phyloP scores from a whole-genome alignment of 495 filamentous ascomycete genomes.

The Xylaria grammica region DNA sequence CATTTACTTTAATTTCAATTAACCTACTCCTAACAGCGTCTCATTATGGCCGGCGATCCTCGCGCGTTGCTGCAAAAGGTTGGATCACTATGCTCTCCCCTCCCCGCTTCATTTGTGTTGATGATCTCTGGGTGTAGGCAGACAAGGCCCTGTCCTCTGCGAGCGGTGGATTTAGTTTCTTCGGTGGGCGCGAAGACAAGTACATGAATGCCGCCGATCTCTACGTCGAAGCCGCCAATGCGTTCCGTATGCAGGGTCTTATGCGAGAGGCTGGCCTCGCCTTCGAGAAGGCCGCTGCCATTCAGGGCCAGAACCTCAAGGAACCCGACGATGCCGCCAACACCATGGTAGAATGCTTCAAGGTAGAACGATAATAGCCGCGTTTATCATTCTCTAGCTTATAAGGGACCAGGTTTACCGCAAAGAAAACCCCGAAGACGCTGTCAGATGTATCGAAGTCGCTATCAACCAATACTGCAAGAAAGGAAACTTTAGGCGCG shows the following conservation, averaged over 20 bases:
- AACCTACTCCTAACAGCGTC: slow-evolving; percentile 14
- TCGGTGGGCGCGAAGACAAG: slow-evolving; percentile 81
- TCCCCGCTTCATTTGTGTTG: slow-evolving; percentile 35
- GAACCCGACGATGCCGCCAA: slow-evolving; percentile 91
- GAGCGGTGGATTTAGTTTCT: slow-evolving; percentile 72
- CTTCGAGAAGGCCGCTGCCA: slow-evolving; percentile 77
- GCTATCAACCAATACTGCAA: slow-evolving; percentile 80
- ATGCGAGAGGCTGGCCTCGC: slow-evolving; percentile 80
- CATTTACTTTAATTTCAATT: slow-evolving; percentile 4
- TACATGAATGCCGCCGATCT: slow-evolving; percentile 82
- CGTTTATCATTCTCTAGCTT: background rate
- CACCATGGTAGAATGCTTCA: slow-evolving; percentile 62
- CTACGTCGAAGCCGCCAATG: slow-evolving; percentile 81
- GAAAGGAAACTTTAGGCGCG: slow-evolving; percentile 86
- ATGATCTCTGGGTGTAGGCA: slow-evolving; percentile 60
- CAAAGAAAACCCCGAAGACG: slow-evolving; percentile 78
- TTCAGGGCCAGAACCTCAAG: slow-evolving; percentile 77
- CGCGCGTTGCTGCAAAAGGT: slow-evolving; percentile 54
- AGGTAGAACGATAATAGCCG: slow-evolving; percentile 9
- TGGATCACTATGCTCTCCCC: slow-evolving; percentile 30
- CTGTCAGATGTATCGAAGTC: slow-evolving; percentile 71
- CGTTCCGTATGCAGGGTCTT: slow-evolving; percentile 74
- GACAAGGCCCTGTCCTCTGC: slow-evolving; percentile 75
- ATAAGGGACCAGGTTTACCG: slow-evolving; percentile 57
- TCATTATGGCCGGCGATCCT: slow-evolving; percentile 53